Base-by-base conservation (phyloP, 1,284 basidiomycete genomes). In the Entoloma clypeatum region DNA sequence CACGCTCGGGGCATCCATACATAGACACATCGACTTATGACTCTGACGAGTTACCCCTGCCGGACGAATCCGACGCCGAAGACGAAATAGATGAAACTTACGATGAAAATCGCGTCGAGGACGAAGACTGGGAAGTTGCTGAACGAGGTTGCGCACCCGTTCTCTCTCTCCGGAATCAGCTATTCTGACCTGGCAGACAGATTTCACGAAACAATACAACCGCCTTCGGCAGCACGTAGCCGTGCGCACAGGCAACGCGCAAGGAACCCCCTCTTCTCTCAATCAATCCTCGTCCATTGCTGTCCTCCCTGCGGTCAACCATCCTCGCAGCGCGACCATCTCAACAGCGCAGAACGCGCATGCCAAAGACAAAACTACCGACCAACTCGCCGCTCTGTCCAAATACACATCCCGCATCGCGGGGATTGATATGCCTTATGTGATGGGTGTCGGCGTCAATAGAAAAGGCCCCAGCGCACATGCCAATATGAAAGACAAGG, bases 121-220 rank as follows among this genome's bases (percentile, higher is more conserved):
- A 93, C 59, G 92, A 94, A 59, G 91, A 94, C 60, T 93, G 91
- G 91, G 92, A 92, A 57, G 75, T 89, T 25, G 81, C 89, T 13
- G 83, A 86, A 58, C 68, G 81, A 69, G 85, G 85, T n/a, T 81
- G 44, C n/a, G 54, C 43, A 7, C 21, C 10, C 24, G 16, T 39
- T 19, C 4, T 25, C 8, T 36, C 13, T 11, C 26, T 44, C 22
- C 34, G 44, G 23, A 34, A 39, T 37, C 34, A n/a, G 18, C 8
- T 32, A 7, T 16, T 11, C 31, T 24, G 14, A n/a, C 18, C 36
- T 25, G 16, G n/a, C 27, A 26, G 41, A 9, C 54, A 95, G 93
- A 97, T 67, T 94, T 97, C 54, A 96, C 93, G 22, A 97, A 97
- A 64, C 91, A 95, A 57, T 97, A 90, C 67, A 97, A 96, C 63